Evolutionary conservation across 495 filamentous ascomycete genomes (phyloP).

Genomic region (Ascobolus immersus): DNA sequence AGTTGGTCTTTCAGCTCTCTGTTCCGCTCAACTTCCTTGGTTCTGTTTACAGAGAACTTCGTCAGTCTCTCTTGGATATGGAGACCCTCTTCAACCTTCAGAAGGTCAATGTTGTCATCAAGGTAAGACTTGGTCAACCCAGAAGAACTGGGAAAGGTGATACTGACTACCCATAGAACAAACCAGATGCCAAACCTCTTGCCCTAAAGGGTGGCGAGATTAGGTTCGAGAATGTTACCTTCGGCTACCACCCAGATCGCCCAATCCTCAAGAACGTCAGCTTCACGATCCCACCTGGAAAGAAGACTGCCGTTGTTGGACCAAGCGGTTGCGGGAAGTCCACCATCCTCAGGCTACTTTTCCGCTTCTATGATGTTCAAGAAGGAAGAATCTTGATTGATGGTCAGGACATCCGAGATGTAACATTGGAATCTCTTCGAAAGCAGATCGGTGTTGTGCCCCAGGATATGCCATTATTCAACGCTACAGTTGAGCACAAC

Average conservation of each 20-base stretch:
- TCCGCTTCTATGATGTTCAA: conserved; percentile 85
- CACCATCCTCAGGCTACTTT: conserved; percentile 68
- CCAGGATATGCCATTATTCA: conserved; percentile 91
- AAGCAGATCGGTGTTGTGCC: conserved; percentile 83
- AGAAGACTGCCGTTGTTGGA: conserved; percentile 87
- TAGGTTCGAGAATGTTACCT: conserved; percentile 78
- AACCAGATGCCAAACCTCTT: conserved; percentile 43
- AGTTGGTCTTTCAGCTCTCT: conserved; percentile 92
- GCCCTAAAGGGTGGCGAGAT: conserved; percentile 64
- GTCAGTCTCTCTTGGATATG: conserved; percentile 91
- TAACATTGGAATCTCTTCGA: conserved; percentile 57
- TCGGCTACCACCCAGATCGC: conserved; percentile 68
- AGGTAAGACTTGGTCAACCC: conserved; percentile 8
- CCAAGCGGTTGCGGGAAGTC: conserved; percentile 93
- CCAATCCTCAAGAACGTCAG: conserved; percentile 67
- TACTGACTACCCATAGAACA: conserved; percentile 22
- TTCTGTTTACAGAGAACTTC: conserved; percentile 80
- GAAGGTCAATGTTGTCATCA: conserved; percentile 78
- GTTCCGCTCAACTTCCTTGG: conserved; percentile 91
- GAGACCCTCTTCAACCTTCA: conserved; percentile 97
- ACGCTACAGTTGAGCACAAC: conserved; percentile 83
- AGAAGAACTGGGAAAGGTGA: background rate
- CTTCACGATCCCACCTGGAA: conserved; percentile 76
- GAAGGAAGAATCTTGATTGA: conserved; percentile 71
- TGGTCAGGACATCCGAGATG: conserved; percentile 69